Evolutionary conservation across 495 filamentous ascomycete genomes (phyloP).

Genomic region (Astrothelium subdiscretum): DNA sequence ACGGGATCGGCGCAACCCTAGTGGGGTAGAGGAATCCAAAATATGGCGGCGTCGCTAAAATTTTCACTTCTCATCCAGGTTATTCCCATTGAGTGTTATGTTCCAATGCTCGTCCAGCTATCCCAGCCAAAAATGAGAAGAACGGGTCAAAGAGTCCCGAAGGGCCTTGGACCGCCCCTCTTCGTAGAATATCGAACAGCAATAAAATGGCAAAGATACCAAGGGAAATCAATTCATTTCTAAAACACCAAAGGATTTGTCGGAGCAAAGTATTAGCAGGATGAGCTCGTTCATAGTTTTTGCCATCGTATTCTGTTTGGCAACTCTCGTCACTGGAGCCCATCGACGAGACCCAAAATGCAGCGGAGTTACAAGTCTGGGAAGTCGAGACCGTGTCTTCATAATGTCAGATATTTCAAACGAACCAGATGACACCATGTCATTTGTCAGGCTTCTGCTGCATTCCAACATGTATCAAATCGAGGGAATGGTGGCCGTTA

Average conservation of each 20-base stretch:
- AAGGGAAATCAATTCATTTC: not conserved
- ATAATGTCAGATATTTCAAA: slow-evolving; percentile 32
- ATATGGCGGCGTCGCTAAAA: too few species aligned
- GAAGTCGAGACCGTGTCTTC: slow-evolving; percentile 28
- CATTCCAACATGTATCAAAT: slow-evolving; percentile 24
- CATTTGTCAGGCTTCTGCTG: slow-evolving; percentile 19
- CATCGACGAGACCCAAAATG: not conserved
- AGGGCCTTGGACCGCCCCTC: not conserved
- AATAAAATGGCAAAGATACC: not conserved
- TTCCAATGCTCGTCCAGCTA: too few species aligned
- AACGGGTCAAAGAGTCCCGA: not conserved
- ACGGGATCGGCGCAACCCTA: too few species aligned
- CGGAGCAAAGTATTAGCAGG: not conserved
- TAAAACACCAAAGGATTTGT: not conserved
- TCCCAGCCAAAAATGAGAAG: not conserved
- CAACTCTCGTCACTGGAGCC: not conserved
- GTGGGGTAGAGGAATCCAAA: too few species aligned
- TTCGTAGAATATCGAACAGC: not conserved
- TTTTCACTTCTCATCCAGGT: too few species aligned
- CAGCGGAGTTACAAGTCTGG: not conserved
- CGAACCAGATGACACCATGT: slow-evolving; percentile 26
- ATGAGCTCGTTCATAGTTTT: not conserved
- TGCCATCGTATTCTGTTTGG: not conserved
- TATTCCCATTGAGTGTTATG: too few species aligned
- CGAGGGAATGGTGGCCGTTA: slow-evolving; percentile 21